These are phyloP conservation scores for Leccinum griseonigrum DNA, from an alignment of 1,284 basidiomycete species.

Conservation along the genomic window DNA sequence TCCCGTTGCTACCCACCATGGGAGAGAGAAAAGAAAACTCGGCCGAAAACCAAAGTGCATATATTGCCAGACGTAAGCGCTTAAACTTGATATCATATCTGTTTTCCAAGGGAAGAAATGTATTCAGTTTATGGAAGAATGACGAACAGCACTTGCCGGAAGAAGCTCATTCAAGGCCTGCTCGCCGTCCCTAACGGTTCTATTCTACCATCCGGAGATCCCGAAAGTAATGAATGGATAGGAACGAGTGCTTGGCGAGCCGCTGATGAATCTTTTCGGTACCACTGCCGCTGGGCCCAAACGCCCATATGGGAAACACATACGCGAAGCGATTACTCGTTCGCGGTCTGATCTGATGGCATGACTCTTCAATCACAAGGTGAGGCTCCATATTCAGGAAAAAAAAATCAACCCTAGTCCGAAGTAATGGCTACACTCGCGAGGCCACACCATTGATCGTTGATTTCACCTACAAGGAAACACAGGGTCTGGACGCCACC, in stretches of 20 bases:
- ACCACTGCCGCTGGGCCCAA: not conserved
- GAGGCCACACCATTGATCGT: slow-evolving; percentile 20
- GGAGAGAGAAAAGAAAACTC: slow-evolving; percentile 3
- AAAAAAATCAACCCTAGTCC: not conserved
- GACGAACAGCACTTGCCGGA: slow-evolving; percentile 9
- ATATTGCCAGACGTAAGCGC: slow-evolving; percentile 25
- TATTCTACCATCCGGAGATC: slow-evolving; percentile 14
- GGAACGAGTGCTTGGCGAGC: not conserved
- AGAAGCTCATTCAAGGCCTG: slow-evolving; percentile 10
- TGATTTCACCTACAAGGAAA: slow-evolving; percentile 16
- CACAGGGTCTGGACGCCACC: slow-evolving; percentile 19
- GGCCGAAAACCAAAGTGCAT: slow-evolving; percentile 12
- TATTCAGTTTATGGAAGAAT: slow-evolving; percentile 11
- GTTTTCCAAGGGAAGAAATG: not conserved
- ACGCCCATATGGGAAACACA: slow-evolving; percentile 1
- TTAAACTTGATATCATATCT: not conserved
- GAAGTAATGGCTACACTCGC: slow-evolving; percentile 13
- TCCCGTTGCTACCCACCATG: slow-evolving; percentile 6
- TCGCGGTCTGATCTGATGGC: not conserved
- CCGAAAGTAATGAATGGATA: not conserved
- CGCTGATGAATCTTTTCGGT: not conserved
- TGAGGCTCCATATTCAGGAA: not conserved
- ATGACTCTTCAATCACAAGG: not conserved
- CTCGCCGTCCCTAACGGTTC: slow-evolving; percentile 1
- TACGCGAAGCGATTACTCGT: slow-evolving; percentile 6